Evolutionary conservation across 2,329 filamentous ascomycete species (phyloP).

Genomic region (Aspergillus sp.): DNA sequence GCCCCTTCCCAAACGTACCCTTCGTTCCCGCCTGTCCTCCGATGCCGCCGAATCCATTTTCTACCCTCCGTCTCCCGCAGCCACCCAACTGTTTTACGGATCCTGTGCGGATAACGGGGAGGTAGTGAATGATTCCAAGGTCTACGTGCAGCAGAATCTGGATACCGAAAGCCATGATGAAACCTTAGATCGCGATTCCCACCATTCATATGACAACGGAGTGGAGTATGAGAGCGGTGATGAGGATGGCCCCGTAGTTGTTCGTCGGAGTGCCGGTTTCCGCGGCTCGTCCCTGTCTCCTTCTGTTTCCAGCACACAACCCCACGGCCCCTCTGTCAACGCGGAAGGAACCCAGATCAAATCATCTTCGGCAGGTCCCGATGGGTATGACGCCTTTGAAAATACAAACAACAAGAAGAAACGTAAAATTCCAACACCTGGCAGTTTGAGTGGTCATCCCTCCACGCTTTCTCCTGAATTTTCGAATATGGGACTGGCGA

Average conservation of each 20-base stretch:
- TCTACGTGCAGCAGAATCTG: conserved; percentile 42
- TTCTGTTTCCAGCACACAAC: conserved; percentile 21
- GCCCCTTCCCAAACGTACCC: conserved; percentile 80
- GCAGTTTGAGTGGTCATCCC: conserved; percentile 60
- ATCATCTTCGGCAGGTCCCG: conserved; percentile 66
- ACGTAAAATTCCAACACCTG: conserved; percentile 89
- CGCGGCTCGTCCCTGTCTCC: conserved; percentile 33
- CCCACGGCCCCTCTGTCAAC: conserved; percentile 21
- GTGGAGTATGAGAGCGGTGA: conserved; percentile 59
- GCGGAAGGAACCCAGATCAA: conserved; percentile 32
- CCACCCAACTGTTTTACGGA: conserved; percentile 72
- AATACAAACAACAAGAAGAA: conserved; percentile 99
- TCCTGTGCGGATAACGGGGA: conserved; percentile 56
- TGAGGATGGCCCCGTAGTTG: conserved; percentile 47
- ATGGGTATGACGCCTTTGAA: conserved; percentile 95
- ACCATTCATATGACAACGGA: conserved; percentile 50
- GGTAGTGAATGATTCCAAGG: conserved; percentile 43
- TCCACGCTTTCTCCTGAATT: conserved; percentile 59
- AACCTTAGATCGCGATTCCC: conserved; percentile 32
- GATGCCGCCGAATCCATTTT: conserved; percentile 77
- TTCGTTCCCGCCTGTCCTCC: conserved; percentile 81
- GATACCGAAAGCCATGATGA: conserved; percentile 34
- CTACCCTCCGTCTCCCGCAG: conserved; percentile 70
- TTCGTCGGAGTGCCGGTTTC: conserved; percentile 38
- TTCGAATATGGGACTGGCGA: conserved; percentile 58